Conservation (phyloP, 441 rosid species). For the Macaranga tanarius region DNA sequence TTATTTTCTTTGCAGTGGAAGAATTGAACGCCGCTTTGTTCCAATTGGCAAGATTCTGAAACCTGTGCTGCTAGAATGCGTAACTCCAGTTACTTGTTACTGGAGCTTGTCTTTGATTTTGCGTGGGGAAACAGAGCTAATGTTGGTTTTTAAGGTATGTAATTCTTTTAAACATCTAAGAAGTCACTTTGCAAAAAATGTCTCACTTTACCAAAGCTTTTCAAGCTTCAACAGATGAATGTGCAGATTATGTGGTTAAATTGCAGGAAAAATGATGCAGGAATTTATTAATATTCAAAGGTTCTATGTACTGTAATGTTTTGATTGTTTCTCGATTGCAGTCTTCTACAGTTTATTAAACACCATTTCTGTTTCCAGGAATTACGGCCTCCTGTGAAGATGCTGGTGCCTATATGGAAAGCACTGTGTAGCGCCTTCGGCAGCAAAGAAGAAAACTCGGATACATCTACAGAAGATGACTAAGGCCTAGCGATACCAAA, state of each 20-base stretch:
- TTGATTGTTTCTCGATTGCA: not conserved
- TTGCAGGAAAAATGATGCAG: not conserved
- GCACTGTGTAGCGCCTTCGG: slow-evolving; percentile 60
- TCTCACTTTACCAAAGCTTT: not conserved
- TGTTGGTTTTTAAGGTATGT: slow-evolving; percentile 68
- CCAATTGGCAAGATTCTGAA: slow-evolving; percentile 70
- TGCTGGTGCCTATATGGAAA: slow-evolving; percentile 83
- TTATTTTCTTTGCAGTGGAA: slow-evolving; percentile 50
- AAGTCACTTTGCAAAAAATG: not conserved
- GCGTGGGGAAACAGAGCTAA: slow-evolving; percentile 61
- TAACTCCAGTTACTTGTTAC: slow-evolving; percentile 77
- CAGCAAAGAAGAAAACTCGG: slow-evolving; percentile 37
- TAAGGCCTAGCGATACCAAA: not conserved
- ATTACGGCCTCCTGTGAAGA: slow-evolving; percentile 72
- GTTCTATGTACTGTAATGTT: not conserved
- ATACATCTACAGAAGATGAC: slow-evolving; percentile 1
- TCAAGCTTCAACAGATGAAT: not conserved
- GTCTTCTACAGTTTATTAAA: not conserved
- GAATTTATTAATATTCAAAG: not conserved
- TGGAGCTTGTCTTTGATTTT: slow-evolving; percentile 76
- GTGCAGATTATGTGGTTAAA: not conserved
- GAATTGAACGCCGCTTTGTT: slow-evolving; percentile 52
- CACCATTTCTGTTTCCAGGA: slow-evolving; percentile 43
- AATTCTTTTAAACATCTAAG: not conserved
- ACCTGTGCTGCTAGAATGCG: slow-evolving; percentile 74